A percentile compares a stretch with the other conserved stretches of the same genome.
Conservation (phyloP, 208 protist species). For the Trypanosomatidae sp. region DNA sequence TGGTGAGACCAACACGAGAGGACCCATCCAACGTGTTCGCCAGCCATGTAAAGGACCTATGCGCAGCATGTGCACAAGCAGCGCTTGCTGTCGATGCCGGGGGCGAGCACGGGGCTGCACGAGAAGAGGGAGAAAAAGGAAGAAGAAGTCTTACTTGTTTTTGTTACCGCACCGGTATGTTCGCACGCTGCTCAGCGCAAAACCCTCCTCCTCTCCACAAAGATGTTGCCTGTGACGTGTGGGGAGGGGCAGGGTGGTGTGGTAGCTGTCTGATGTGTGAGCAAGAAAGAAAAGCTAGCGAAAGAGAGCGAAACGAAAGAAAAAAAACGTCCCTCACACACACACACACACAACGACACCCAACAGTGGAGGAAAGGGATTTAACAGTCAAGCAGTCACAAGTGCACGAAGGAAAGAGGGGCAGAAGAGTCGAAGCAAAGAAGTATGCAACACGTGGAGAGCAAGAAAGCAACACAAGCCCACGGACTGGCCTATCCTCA, state of each 20-base stretch:
- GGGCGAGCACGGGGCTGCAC: neutral
- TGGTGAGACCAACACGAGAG: neutral
- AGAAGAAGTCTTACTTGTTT: neutral
- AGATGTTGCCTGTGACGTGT: neutral
- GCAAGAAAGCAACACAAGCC: neutral
- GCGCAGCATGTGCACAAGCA: neutral
- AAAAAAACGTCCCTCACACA: neutral
- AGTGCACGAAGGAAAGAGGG: neutral
- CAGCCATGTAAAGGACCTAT: neutral
- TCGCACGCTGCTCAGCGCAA: neutral
- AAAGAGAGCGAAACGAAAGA: neutral
- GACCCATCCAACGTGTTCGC: neutral
- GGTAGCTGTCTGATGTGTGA: neutral
- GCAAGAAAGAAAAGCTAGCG: slow-evolving; percentile 4
- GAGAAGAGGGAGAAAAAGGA: neutral
- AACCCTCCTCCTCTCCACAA: neutral
- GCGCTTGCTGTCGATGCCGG: neutral
- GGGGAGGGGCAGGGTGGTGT: neutral
- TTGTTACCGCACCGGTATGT: neutral
- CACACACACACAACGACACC: neutral
- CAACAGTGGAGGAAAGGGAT: neutral
- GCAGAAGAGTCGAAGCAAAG: neutral
- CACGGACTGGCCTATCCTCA: neutral
- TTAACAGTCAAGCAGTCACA: neutral
- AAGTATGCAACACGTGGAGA: neutral